Percentiles rank a stretch among this genome's conserved stretches.
Conservation (phyloP, 73 alveolate species). For the Blepharisma stoltei region DNA sequence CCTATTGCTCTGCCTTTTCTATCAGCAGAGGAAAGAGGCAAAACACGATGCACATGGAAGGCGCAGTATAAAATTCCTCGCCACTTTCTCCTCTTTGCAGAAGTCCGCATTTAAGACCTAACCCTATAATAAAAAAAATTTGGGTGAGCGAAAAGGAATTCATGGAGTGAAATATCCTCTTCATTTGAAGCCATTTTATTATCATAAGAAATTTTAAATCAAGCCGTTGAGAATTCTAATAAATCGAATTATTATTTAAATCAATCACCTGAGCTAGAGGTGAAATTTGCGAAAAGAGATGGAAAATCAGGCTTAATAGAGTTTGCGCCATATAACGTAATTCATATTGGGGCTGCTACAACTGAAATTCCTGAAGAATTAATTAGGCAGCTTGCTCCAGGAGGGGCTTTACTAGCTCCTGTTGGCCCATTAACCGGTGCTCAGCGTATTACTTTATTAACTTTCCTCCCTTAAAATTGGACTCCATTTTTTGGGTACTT, state of each 20-base stretch:
- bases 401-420: constrained; percentile 57
- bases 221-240: constrained; percentile 27
- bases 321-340: constrained; percentile 68
- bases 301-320: constrained; percentile 70
- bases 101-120: too few relatives aligned
- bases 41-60: too few relatives aligned
- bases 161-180: too few relatives aligned
- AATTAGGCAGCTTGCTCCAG: constrained; percentile 42
- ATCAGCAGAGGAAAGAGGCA: too few relatives aligned
- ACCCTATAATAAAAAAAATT: too few relatives aligned
- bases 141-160: too few relatives aligned
- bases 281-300: constrained; percentile 41
- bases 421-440: constrained; percentile 43
- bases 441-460: neutral
- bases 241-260: constrained; percentile 35
- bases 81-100: too few relatives aligned
- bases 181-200: too few relatives aligned
- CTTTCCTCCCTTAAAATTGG: too few relatives aligned
- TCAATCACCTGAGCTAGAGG: constrained; percentile 25
- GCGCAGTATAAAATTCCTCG: too few relatives aligned
- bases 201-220: constrained; percentile 18
- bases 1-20: too few relatives aligned
- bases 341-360: constrained; percentile 85
- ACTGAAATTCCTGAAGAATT: constrained; percentile 31
- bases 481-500: too few relatives aligned